Conservation (phyloP, 2,329 filamentous ascomycete genomes). For the Leptographium flavum region DNA sequence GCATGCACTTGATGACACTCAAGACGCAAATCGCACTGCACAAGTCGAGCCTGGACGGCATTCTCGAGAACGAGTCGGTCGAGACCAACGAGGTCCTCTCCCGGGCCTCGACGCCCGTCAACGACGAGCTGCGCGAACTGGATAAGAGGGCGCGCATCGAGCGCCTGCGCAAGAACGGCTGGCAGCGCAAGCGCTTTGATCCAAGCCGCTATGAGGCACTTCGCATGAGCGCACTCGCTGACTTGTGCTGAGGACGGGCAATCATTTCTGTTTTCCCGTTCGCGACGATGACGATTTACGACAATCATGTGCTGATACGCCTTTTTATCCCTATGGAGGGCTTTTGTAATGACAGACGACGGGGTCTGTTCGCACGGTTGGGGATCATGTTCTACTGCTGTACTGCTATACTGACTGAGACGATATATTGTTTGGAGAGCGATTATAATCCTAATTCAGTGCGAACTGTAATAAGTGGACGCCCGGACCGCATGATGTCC, state of each 20-base stretch:
- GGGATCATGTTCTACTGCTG: too few relatives aligned
- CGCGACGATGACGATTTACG: too few relatives aligned
- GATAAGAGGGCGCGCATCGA: slow-evolving; percentile 39
- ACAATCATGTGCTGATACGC: too few relatives aligned
- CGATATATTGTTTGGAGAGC: too few relatives aligned
- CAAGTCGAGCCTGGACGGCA: slow-evolving; percentile 28
- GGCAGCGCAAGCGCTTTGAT: slow-evolving; percentile 42
- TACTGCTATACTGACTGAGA: too few relatives aligned
- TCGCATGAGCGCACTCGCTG: slow-evolving; percentile 34
- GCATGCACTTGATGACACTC: slow-evolving; percentile 31
- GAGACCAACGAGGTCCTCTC: not conserved
- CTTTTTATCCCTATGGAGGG: too few relatives aligned
- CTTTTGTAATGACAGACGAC: too few relatives aligned
- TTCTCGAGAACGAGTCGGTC: slow-evolving; percentile 18
- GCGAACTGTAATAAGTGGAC: too few relatives aligned
- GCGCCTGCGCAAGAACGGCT: slow-evolving; percentile 36
- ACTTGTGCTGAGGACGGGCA: slow-evolving; percentile 28
- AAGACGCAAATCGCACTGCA: slow-evolving; percentile 34
- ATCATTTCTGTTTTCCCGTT: too few relatives aligned
- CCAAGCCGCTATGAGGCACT: slow-evolving; percentile 36
- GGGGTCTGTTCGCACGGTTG: too few relatives aligned
- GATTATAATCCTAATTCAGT: too few relatives aligned
- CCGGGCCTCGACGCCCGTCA: slow-evolving; percentile 11
- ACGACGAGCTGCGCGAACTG: slow-evolving; percentile 22
- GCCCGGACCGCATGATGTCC: too few relatives aligned